Evolutionary conservation across 306 rosid species (phyloP), one percentile per base, ranked within the genome.

Genomic region (Psophocarpus tetragonolobus): DNA sequence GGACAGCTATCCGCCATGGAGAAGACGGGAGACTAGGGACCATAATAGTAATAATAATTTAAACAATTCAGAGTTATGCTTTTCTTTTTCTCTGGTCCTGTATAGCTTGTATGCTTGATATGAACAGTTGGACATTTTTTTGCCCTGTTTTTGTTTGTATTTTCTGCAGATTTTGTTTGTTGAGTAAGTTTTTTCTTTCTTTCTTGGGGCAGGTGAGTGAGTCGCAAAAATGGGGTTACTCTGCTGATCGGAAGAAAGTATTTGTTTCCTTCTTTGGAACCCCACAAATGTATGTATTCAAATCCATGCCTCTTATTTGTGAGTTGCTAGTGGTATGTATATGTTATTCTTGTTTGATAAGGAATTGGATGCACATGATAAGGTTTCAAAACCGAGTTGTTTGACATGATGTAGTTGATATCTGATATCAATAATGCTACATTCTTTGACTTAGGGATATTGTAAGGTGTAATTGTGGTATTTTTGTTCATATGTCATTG

Each of bases 221-320:
- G 79, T 94, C 97, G 3, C 86, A 84, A 81, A 91, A 90, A 84
- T 91, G 97, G 99, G 98, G 98, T 54, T 92, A 82, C 76, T 35
- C 94, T 29, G 68, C 93, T 58, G 99, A 92, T 86, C 84, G 87
- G 88, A 96, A 93, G 91, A 96, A 96, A 93, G 96, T 96, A 17
- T 86, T 91, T 36, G 99, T 96, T 57, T 77, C 65, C 85, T 96
- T 96, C 88, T 96, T 91, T 80, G 99, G 98, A 68, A 93, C 99
- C 70, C 91, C 87, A 72, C 97, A 96, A 82, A 91, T 96, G 99
- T 93, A 83, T 83, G 99, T 87, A 42, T 75, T 83, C 41, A 14
- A 21, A 44, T 33, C 84, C 56, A 47, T 66, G 17, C 61, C 73
- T 47, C 38, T n/a, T n/a, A 18, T 24, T 78, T 41, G 38, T 71